A percentile compares a stretch with the other conserved stretches of the same genome.
Conservation (phyloP, 257 asterid genomes). For the Forsythia suspensa region DNA sequence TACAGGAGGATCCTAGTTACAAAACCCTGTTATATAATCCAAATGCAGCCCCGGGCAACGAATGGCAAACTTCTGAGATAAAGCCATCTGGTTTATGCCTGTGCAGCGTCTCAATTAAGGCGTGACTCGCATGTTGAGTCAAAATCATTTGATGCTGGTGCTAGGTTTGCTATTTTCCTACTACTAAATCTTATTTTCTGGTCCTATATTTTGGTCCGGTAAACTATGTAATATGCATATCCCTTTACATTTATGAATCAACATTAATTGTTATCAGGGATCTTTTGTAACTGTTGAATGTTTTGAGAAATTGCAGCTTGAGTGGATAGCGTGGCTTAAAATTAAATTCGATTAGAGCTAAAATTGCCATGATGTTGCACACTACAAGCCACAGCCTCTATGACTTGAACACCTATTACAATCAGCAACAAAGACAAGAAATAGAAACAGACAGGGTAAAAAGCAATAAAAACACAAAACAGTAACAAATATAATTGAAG, state of each 20-base stretch:
- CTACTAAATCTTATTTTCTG: not conserved
- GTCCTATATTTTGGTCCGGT: not conserved
- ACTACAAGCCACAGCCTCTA: not conserved
- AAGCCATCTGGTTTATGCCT: constrained; percentile 66
- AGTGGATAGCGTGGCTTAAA: not conserved
- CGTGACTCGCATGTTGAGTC: constrained; percentile 21
- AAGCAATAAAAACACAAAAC: no score
- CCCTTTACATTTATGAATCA: not conserved
- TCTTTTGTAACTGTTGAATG: not conserved
- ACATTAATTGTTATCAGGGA: no score
- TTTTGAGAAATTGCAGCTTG: not conserved
- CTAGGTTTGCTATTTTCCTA: not conserved
- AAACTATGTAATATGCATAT: not conserved
- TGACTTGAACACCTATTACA: not conserved
- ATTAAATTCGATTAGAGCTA: not conserved
- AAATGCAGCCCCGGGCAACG: constrained; percentile 55
- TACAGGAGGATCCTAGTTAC: constrained; percentile 48
- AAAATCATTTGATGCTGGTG: not conserved
- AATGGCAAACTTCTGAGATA: constrained; percentile 61
- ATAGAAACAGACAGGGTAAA: not conserved
- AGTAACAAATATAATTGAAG: no score
- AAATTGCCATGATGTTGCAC: not conserved
- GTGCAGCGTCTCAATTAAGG: constrained; percentile 68
- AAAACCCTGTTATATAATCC: constrained; percentile 69
- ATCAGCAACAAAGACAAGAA: not conserved